Percentiles rank a stretch among this genome's conserved stretches.
Conservation (phyloP, 108 stramenopile genomes). For the Skeletonema tropicum region DNA sequence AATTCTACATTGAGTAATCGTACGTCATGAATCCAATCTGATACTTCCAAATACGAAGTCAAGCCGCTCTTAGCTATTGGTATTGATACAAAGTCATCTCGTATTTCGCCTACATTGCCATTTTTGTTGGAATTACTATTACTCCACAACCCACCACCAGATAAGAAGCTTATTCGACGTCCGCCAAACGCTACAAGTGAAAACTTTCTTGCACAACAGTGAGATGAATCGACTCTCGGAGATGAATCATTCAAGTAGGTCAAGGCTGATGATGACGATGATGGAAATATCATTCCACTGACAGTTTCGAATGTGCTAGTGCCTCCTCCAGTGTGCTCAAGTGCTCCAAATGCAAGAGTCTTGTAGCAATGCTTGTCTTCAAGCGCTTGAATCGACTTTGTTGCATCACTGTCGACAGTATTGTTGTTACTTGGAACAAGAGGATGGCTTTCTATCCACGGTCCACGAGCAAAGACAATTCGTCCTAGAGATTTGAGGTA, state of each 20-base stretch:
- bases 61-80: conserved; percentile 7
- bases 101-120: too few species aligned
- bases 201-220: not conserved
- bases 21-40: conserved; percentile 74
- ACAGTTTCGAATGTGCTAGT: conserved; percentile 11
- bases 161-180: conserved; percentile 37
- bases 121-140: not conserved
- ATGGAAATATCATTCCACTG: conserved; percentile 19
- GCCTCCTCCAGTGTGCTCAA: not conserved
- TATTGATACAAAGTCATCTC: conserved; percentile 29
- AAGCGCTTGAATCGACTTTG: not conserved
- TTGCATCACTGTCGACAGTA: not conserved
- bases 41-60: conserved; percentile 33
- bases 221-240: not conserved
- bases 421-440: not conserved
- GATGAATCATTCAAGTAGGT: conserved; percentile 4
- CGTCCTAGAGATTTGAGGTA: conserved; percentile 6
- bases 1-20: conserved; percentile 26
- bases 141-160: conserved; percentile 42
- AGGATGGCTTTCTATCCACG: conserved; percentile 20
- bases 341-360: not conserved
- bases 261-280: conserved; percentile 4
- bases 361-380: not conserved
- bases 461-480: conserved; percentile 14
- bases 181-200: conserved; percentile 29